These are phyloP conservation scores for Laburnicola sp. DNA, from an alignment of 2,329 filamentous ascomycete genomes.

Conservation along the genomic window DNA sequence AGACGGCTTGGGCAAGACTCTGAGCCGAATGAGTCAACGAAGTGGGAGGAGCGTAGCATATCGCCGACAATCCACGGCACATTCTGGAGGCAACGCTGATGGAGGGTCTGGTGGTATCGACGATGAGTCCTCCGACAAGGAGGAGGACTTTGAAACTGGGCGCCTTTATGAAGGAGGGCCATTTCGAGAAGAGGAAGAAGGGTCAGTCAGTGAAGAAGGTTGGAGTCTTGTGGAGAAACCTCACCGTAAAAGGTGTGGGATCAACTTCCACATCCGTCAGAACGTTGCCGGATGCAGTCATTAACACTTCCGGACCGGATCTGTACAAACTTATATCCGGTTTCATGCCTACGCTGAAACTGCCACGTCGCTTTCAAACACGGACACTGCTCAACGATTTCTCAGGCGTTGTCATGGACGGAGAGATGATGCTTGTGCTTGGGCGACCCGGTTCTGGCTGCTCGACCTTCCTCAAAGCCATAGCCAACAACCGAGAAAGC, in stretches of 20 bases:
- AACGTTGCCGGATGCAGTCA: constrained; percentile 71
- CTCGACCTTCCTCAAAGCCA: constrained; percentile 74
- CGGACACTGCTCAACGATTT: constrained; percentile 67
- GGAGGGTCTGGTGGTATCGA: constrained; percentile 28
- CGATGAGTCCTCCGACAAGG: constrained; percentile 49
- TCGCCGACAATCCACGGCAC: constrained; percentile 18
- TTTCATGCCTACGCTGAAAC: constrained; percentile 57
- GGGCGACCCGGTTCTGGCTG: constrained; percentile 75
- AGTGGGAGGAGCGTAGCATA: constrained; percentile 26
- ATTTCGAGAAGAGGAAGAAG: constrained; percentile 72
- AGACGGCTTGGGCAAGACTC: constrained; percentile 28
- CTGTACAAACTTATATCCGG: constrained; percentile 65
- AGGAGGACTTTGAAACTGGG: constrained; percentile 69
- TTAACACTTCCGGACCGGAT: constrained; percentile 81
- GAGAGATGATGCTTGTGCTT: constrained; percentile 73
- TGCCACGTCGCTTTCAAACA: constrained; percentile 54
- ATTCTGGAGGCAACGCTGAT: constrained; percentile 19
- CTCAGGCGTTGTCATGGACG: constrained; percentile 66
- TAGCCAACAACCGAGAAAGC: constrained; percentile 68
- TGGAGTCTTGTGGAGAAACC: constrained; percentile 74
- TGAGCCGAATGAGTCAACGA: constrained; percentile 37
- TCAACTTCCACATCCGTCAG: constrained; percentile 69
- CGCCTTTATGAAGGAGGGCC: constrained; percentile 72
- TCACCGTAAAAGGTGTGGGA: constrained; percentile 73
- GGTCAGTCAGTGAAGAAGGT: constrained; percentile 74